Base-by-base conservation (phyloP, 371 early-diverging fungal species). In the Basidiobolus meristosporus region DNA sequence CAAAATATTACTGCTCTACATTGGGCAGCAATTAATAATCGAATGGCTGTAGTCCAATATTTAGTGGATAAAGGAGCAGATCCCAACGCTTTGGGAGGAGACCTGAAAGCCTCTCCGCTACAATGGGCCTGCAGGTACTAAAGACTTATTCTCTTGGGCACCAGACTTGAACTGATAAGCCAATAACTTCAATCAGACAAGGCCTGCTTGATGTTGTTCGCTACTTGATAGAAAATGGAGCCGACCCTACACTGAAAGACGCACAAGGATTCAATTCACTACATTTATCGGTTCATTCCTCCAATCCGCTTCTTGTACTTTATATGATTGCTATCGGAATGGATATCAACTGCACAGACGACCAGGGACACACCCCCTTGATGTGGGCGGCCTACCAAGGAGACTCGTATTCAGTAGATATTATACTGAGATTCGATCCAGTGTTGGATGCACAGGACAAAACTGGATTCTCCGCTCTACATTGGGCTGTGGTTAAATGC, bases 371-470 rank as follows among this genome's bases (percentile, higher is more conserved):
- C 26, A 92, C 97, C 11, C 72, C 88, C 18, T 55, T 96, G 26
- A 89, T 91, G 86, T 96, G 93, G 92, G 80, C 89, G 0, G 80
- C 81, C 0, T 92, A 90, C 54, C 85, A 84, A 52, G 84, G 82
- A 1, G 81, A 81, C 51, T 53, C 60, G 37, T 49, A 75, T 43
- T 59, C 70, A 18, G 63, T 83, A 6, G 68, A 73, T 36, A 57
- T 79, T 22, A 52, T 92, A 21, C 41, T 90, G 22, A 56, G 63
- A 30, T 56, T 71, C 28, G 79, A 79, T 10, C 87, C 90, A 0
- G 58, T 53, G 9, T 53, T 84, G 7, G 60, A 74, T 21, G 60
- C 69, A 12, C 57, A 51, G 29, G 91, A 92, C 45, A 55, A 63
- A 31, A 68, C 73, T 12, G 76, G 78, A 30, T 73, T 80, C 43